Base-by-base conservation (phyloP, 495 filamentous ascomycete species). In the Hypomontagnella monticulosa region DNA sequence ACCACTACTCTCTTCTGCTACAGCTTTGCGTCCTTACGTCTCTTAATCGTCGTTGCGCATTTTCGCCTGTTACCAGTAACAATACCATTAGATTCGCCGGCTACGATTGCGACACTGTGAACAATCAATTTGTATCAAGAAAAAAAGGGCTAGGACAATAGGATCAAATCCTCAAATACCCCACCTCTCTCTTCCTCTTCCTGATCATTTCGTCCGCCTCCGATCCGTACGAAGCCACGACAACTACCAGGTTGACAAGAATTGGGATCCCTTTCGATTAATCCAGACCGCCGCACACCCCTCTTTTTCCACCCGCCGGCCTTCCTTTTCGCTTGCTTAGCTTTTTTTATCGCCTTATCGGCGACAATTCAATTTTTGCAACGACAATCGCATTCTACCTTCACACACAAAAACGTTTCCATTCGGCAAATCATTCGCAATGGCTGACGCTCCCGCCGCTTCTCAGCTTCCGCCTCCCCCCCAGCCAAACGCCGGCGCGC, bases 381-480 rank as follows among this genome's bases (percentile, higher is more conserved):
- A 46, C 54, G 44, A 65, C 66, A 46, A 63, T 64, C 63, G 64
- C 66, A 51, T 58, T 42, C 55, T 51, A 52, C 61, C 43, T 48
- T 61, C 52, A 55, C 34, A 43, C 50, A 42, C 58, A 46, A 46
- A 38, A 53, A 47, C 7, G 34, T 19, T 42, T 41, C 33, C 40
- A 43, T 51, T 53, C 65, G 27, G 16, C 51, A 54, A 54, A 43
- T 61, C 38, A 38, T 67, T 71, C 75, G 76, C 75, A 71, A 92
- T 92, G 89, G 84, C 89, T 76, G 89, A 92, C 68, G 86, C 82
- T 79, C 66, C 85, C 48, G 75, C 82, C 65, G 71, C 83, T 41
- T 78, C 85, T 10, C 83, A 86, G 72, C 84, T 90, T 44, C 88
- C 88, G 12, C 85, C 85, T 10, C 87, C 88, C 19, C 86, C 88